Base-by-base conservation (phyloP, 176 grass and related monocot genomes). In the Musa acuminata region DNA sequence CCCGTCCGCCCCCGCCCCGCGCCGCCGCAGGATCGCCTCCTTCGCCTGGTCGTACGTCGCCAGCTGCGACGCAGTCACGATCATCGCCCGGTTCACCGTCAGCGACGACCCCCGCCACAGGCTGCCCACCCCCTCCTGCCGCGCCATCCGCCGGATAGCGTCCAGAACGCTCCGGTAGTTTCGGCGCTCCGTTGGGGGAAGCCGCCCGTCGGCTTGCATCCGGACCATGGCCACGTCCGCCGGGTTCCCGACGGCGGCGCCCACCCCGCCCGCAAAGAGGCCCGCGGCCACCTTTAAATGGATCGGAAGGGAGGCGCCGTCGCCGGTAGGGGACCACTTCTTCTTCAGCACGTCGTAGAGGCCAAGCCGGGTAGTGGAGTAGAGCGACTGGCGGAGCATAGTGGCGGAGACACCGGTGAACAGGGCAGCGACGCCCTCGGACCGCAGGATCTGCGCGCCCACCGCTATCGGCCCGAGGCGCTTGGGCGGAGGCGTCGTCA, bases 41-140 rank as follows among this genome's bases (percentile, higher is more conserved):
- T 75, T 75, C 53, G 53, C 72, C 26, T 75, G 72, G 54, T 75
- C 72, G 72, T 75, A 75, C 54, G 72, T 74, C 13, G 53, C 72
- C 72, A 74, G 22, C 53, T 74, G 72, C 52, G 72, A 74, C 23
- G 72, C 72, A 4, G 72, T 74, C 53, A 74, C 72, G 72, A 74
- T 74, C 72, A 74, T 74, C 72, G 72, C 72, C 53, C 72, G 52
- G 72, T 74, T 74, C 53, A 74, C 72, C 53, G 72, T 74, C 52
- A 74, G 72, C 22, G 52, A 17, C 8, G 72, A 74, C 2, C 72
- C 72, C 14, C 72, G 72, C 72, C 72, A 74, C 72, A 74, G 72
- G 72, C 22, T 74, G 52, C 24, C 23, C 14, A 57, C 1, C 24
- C 72, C 72, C 72, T 74, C 72, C 23, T 55, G 52, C 12, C 53